Evolutionary conservation across 2,329 filamentous ascomycete genomes (phyloP).

Genomic region (Metarhizium anisopliae): DNA sequence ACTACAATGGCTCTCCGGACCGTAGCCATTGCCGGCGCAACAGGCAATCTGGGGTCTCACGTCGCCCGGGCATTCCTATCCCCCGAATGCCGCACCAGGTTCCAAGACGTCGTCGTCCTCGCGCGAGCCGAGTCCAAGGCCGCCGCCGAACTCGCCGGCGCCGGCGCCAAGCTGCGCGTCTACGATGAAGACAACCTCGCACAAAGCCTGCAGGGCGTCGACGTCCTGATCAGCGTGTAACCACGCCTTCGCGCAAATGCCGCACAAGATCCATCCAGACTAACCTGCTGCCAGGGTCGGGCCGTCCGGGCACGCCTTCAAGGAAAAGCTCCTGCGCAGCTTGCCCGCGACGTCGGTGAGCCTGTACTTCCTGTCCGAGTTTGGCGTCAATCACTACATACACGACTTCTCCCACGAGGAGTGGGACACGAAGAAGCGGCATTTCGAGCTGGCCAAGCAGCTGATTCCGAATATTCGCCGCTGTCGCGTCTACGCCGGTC

Average conservation of each 20-base stretch:
- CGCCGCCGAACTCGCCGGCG: neutral
- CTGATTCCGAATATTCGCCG: slow-evolving; percentile 13
- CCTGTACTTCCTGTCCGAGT: slow-evolving; percentile 27
- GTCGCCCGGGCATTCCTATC: too few relatives aligned
- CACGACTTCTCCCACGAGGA: slow-evolving; percentile 25
- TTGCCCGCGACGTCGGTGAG: slow-evolving; percentile 16
- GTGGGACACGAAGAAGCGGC: slow-evolving; percentile 23
- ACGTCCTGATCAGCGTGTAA: slow-evolving; percentile 20
- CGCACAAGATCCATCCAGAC: too few relatives aligned
- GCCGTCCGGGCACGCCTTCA: slow-evolving; percentile 12
- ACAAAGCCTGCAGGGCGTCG: slow-evolving; percentile 17
- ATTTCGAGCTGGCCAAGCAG: slow-evolving; percentile 14
- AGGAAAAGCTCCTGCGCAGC: slow-evolving; percentile 16
- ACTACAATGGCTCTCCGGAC: too few relatives aligned
- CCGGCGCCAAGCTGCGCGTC: slow-evolving; percentile 3
- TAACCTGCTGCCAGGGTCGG: too few relatives aligned
- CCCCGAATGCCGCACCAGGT: too few relatives aligned
- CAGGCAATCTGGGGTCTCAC: too few relatives aligned
- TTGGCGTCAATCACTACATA: slow-evolving; percentile 27
- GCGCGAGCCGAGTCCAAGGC: slow-evolving; percentile 1
- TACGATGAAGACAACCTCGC: slow-evolving; percentile 13
- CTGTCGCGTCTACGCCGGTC: slow-evolving; percentile 21
- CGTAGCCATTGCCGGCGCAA: too few relatives aligned
- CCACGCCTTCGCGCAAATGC: too few relatives aligned
- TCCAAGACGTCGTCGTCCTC: slow-evolving; percentile 2